These are phyloP conservation scores for Phytophthora podocarpi DNA, from an alignment of 352 stramenopile species.

Conservation along the genomic window DNA sequence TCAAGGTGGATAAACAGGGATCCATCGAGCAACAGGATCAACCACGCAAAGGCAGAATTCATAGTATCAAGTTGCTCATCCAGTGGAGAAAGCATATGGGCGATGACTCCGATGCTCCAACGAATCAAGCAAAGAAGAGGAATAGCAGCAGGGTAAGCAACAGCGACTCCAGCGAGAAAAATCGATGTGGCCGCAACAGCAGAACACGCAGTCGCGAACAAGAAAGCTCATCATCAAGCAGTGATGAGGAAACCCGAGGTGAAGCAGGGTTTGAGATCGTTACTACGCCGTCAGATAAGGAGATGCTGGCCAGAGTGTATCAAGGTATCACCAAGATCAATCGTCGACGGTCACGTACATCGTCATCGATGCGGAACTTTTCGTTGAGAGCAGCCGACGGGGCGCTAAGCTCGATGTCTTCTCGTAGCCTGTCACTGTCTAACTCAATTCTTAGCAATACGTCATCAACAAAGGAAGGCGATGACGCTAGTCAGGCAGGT, in stretches of 20 bases:
- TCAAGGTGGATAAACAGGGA: conserved; percentile 29
- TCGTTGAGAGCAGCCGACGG: conserved; percentile 48
- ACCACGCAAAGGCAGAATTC: conserved; percentile 46
- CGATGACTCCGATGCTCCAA: conserved; percentile 10
- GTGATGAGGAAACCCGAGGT: conserved; percentile 30
- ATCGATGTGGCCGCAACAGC: conserved; percentile 17
- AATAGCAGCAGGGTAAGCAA: conserved; percentile 27
- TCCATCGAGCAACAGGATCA: conserved; percentile 28
- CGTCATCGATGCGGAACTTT: conserved; percentile 54
- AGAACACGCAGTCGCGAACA: conserved; percentile 26
- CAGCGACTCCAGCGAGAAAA: conserved; percentile 28
- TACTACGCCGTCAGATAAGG: conserved; percentile 72
- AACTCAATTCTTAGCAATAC: conserved; percentile 60
- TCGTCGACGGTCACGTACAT: conserved; percentile 67
- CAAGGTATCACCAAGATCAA: conserved; percentile 79
- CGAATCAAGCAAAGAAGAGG: conserved; percentile 22
- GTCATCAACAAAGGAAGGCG: conserved; percentile 41
- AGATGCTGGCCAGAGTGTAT: conserved; percentile 72
- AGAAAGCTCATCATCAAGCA: conserved; percentile 24
- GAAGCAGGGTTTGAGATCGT: conserved; percentile 61
- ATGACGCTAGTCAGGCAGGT: conserved; percentile 26
- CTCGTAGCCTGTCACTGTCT: conserved; percentile 57
- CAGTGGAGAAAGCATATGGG: conserved; percentile 64
- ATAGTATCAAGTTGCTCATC: conserved; percentile 77
- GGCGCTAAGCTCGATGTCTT: conserved; percentile 37